Evolutionary conservation across 805 yeast genomes (phyloP).

Genomic region (Saturnispora sekii): DNA sequence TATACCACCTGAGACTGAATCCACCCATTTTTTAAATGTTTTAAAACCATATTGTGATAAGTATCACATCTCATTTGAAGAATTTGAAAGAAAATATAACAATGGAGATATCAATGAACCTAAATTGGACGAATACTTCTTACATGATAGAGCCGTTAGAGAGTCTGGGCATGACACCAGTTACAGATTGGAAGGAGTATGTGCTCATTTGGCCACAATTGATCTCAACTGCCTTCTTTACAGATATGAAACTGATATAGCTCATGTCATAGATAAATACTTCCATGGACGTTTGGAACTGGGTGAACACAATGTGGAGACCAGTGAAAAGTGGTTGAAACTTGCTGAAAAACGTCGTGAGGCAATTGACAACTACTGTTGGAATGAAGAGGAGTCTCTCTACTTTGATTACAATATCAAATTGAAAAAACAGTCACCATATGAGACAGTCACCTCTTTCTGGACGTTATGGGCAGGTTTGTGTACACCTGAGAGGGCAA

Average conservation of each 20-base stretch:
- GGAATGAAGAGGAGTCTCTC: conserved; percentile 75
- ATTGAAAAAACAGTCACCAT: conserved; percentile 42
- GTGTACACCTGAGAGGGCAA: conserved; percentile 56
- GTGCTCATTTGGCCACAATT: conserved; percentile 84
- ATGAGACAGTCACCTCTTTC: conserved; percentile 81
- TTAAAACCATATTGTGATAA: conserved; percentile 61
- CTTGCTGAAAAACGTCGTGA: conserved; percentile 45
- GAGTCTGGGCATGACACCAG: conserved; percentile 96
- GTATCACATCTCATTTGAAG: conserved; percentile 44
- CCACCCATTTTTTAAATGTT: conserved; percentile 72
- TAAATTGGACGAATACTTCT: conserved; percentile 74
- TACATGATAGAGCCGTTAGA: conserved; percentile 90
- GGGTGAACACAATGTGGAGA: conserved; percentile 29
- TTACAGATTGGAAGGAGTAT: conserved; percentile 79
- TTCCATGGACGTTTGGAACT: conserved; percentile 40
- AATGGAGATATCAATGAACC: conserved; percentile 59
- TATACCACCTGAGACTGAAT: conserved; percentile 95
- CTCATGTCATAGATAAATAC: conserved; percentile 43
- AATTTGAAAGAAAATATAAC: conserved; percentile 64
- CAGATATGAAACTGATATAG: conserved; percentile 85
- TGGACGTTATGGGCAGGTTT: conserved; percentile 92
- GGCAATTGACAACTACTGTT: conserved; percentile 56
- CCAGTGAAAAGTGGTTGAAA: conserved; percentile 49
- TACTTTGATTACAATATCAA: conserved; percentile 78
- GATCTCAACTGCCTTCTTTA: conserved; percentile 80